Evolutionary conservation across 2,329 filamentous ascomycete genomes (phyloP), one percentile per base, ranked within the genome.

Genomic region (Byssothecium circinans): DNA sequence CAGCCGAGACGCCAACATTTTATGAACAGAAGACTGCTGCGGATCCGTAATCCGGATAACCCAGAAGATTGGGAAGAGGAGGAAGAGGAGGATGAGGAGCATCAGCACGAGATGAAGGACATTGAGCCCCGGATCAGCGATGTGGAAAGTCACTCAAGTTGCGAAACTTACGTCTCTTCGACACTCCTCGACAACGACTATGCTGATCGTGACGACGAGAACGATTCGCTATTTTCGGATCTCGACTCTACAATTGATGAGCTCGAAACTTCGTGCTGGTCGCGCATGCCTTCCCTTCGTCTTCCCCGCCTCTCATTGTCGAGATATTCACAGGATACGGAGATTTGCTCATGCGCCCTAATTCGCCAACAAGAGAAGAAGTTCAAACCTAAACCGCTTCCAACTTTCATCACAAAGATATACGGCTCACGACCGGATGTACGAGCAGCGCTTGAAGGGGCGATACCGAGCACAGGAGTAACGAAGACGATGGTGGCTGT

Each of bases 401-500:
- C 10, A 10, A 36, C 50, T 7, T 39, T 46, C 45, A 38, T 56
- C 22, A n/a, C 44, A 37, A 48, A 50, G 27, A 19, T 38, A 8
- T 46, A 56, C 25, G 61, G 58, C 2, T 30, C 18, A 7, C 50
- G 62, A 10, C 60, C 61, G 22, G 41, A 62, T 33, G 32, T 62
- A 2, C 8, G 39, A 1, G 30, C 12, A 1, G 43, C 56, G 2
- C 12, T 64, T 2, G 29, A 17, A 4, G 27, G 47, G 3, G 43
- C 42, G 7, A 20, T 52, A 8, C 32, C 43, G 14, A 29, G 29
- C 4, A 23, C 38, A 17, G 47, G 34, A 2, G 12, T 41, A n/a
- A 43, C 23, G n/a, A 56, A 30, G 8, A 49, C 54, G 0, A 65
- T 65, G 55, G 52, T 65, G 0, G 62, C 54, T 1, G 51, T 61